These are phyloP conservation scores for Sphenostylis stenocarpa DNA, from an alignment of 306 rosid genomes.

Conservation along the genomic window DNA sequence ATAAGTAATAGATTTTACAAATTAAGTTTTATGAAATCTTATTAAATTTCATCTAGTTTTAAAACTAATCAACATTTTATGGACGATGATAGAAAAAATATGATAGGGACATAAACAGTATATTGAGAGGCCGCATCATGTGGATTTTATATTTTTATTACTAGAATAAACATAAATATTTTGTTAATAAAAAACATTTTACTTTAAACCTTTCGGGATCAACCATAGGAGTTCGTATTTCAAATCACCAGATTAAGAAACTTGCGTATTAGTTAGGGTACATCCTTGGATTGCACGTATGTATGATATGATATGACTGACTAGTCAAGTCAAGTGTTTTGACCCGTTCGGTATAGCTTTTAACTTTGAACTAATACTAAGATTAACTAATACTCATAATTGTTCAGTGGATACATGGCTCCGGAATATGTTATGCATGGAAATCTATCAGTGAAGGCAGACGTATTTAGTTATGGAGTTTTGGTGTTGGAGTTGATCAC, in stretches of 20 bases:
- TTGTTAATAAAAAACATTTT: neutral
- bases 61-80: too few species aligned
- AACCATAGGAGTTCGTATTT: neutral
- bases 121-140: too few species aligned
- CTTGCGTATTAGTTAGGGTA: neutral
- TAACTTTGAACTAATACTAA: neutral
- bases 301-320: too few species aligned
- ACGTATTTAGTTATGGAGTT: slow-evolving; percentile 92
- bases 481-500: slow-evolving; percentile 78
- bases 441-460: slow-evolving; percentile 70
- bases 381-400: too few species aligned
- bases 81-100: too few species aligned
- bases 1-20: too few species aligned
- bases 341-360: neutral
- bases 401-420: slow-evolving; percentile 88
- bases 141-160: neutral
- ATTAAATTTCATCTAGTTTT: too few species aligned
- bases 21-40: too few species aligned
- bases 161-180: neutral
- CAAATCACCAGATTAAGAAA: neutral
- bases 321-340: neutral
- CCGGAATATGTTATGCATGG: slow-evolving; percentile 94
- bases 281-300: neutral
- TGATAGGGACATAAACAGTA: too few species aligned
- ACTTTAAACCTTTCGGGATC: neutral